These are phyloP conservation scores for Rhizoclosmatium globosum DNA, from an alignment of 192 early-diverging fungal species.

Conservation along the genomic window DNA sequence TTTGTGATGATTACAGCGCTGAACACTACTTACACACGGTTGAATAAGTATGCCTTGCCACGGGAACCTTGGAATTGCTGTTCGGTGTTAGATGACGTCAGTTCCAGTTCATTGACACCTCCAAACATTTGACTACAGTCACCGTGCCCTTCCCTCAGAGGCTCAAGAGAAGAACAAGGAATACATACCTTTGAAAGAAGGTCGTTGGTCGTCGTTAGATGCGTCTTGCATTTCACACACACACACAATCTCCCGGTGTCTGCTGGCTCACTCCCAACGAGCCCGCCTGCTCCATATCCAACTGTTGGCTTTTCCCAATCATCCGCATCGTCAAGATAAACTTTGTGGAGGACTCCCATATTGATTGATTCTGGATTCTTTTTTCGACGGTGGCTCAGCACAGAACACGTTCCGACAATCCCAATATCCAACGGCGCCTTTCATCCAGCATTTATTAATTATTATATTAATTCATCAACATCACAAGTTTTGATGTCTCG, in stretches of 20 bases:
- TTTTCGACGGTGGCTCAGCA: neutral
- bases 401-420: neutral
- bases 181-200: conserved; percentile 9
- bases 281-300: too few relatives aligned
- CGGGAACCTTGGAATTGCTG: conserved; percentile 8
- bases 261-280: neutral
- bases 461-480: neutral
- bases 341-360: conserved; percentile 9
- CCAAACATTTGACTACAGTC: too few relatives aligned
- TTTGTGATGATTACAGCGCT: neutral
- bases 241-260: neutral
- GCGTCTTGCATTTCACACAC: conserved; percentile 3
- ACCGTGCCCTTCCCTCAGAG: neutral
- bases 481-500: neutral
- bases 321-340: conserved; percentile 5
- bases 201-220: neutral
- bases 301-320: neutral
- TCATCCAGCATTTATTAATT: neutral
- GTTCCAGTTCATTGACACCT: too few relatives aligned
- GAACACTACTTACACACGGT: neutral
- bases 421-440: neutral
- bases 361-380: neutral
- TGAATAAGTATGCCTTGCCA: conserved; percentile 13
- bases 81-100: too few relatives aligned
- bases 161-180: neutral